Base-by-base conservation (phyloP, 2,329 filamentous ascomycete species). In the Calonectria pauciramosa region DNA sequence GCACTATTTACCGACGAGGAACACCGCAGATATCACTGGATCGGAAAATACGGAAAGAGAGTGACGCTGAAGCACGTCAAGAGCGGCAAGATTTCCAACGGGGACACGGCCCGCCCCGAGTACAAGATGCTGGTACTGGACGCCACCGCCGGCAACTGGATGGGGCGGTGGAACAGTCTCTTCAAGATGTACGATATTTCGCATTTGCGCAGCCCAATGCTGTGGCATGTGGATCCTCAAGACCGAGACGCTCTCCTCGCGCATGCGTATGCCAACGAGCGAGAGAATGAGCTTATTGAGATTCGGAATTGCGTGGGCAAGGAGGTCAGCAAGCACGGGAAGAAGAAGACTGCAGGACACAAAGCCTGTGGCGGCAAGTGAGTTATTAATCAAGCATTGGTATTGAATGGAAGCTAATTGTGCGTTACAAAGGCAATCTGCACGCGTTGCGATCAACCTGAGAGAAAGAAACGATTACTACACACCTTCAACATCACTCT, bases 1-100 rank as follows among this genome's bases (percentile, higher is more conserved):
- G 94, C 94, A 1, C 91, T 96, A 68, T 96, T 96, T 84, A 96
- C 94, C 0, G 94, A 96, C 81, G 94, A 95, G 78, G 95, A 96
- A 81, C 94, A 96, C 80, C 91, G 93, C 52, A 89, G 94, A n/a
- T 96, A 94, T 82, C 92, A 94, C 83, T 96, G 94, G 93, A 93
- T 95, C 71, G 89, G 89, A 72, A 93, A 92, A 71, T 90, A 95
- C 80, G 89, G 89, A 34, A 88, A 88, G 34, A 90, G 90, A 36
- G 90, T 92, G 83, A 88, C 88, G 10, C 86, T 93, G 75, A 93
- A 91, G 71, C 81, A 86, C 28, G 81, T 84, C n/a, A 80, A 84
- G 74, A 80, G 82, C 65, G 77, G 84, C 70, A 85, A 85, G 78
- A 72, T 79, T 52, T 82, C 68, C 4, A 68, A 67, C 28, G 68